Conservation (phyloP, 768 basidiomycete species). For the Termitomyces heimii region DNA sequence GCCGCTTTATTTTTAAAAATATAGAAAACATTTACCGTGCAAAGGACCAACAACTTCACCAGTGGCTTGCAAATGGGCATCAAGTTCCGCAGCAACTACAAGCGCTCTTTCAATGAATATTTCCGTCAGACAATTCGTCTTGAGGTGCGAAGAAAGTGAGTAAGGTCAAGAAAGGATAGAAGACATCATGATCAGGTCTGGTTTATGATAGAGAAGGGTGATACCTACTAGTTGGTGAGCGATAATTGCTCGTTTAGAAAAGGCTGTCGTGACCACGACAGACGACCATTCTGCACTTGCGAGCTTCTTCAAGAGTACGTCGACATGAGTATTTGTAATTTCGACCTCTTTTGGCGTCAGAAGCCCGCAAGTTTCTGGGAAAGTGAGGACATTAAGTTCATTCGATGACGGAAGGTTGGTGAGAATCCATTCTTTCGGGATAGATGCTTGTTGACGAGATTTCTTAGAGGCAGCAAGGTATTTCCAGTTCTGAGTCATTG, state of each 20-base stretch:
- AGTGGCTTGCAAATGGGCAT: slow-evolving; percentile 52
- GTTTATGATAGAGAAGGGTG: neutral
- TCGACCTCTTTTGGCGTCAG: slow-evolving; percentile 46
- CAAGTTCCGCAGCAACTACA: slow-evolving; percentile 57
- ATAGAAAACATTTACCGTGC: slow-evolving; percentile 40
- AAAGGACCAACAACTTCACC: slow-evolving; percentile 67
- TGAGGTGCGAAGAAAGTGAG: neutral
- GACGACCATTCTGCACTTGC: slow-evolving; percentile 52
- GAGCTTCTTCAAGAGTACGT: slow-evolving; percentile 46
- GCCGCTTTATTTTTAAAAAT: neutral
- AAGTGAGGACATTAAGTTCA: slow-evolving; percentile 42
- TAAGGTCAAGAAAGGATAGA: neutral
- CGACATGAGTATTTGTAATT: slow-evolving; percentile 38
- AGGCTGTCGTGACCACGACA: slow-evolving; percentile 66
- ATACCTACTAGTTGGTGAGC: slow-evolving; percentile 68
- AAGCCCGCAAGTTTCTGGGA: slow-evolving; percentile 53
- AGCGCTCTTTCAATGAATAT: slow-evolving; percentile 75
- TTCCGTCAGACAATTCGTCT: slow-evolving; percentile 82
- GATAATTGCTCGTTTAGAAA: slow-evolving; percentile 71
- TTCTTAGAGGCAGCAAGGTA: slow-evolving; percentile 50
- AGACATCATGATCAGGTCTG: neutral
- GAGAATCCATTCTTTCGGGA: slow-evolving; percentile 64
- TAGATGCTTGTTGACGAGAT: slow-evolving; percentile 41
- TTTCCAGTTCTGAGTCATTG: slow-evolving; percentile 39
- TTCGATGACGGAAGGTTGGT: slow-evolving; percentile 37